Base-by-base conservation (phyloP, 108 stramenopile species). In the Pseudonitzschia multiseries region DNA sequence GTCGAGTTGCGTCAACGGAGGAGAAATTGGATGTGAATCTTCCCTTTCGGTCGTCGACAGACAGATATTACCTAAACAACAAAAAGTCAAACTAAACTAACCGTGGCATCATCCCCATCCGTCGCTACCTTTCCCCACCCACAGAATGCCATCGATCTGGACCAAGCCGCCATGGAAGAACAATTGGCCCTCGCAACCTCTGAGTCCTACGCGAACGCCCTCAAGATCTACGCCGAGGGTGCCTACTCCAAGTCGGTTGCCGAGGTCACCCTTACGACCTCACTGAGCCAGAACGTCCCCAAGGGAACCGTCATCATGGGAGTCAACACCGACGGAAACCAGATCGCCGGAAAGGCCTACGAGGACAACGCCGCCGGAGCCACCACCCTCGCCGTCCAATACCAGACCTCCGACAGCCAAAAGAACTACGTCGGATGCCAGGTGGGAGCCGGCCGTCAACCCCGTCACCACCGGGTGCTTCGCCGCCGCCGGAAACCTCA, bases 231-330 rank as follows among this genome's bases (percentile, higher is more conserved):
- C 70, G 22, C 64, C 29, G 24, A 89, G 9, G 93, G 93, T 24
- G 86, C 84, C 6, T 59, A 84, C 67, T 89, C 87, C 71, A 83
- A 82, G 57, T 83, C 86, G 1, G 78, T 76, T 61, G 90, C 93
- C 13, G 48, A 24, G 13, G 27, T 93, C 18, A 71, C 84, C 10
- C 22, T 69, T 29, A 22, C 63, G 13, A 52, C 79, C 15, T 29
- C 80, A 0, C 68, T 93, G 56, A 8, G 27, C 0, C 24, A 17
- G 15, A 21, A 18, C 0, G 31, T 90, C 0, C 15, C 42, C 6
- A 66, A 80, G 52, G 87, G 81, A 18, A 68, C 74, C 18, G 27
- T 44, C 14, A 57, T 88, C 18, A 65, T 65, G 13, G 90, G 89
- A 29, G 69, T 13, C 14, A 32, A 60, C 20, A 52, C 51, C 13